phyloP scores from a whole-genome alignment of 306 rosid genomes.

The Mimosa pudica region DNA sequence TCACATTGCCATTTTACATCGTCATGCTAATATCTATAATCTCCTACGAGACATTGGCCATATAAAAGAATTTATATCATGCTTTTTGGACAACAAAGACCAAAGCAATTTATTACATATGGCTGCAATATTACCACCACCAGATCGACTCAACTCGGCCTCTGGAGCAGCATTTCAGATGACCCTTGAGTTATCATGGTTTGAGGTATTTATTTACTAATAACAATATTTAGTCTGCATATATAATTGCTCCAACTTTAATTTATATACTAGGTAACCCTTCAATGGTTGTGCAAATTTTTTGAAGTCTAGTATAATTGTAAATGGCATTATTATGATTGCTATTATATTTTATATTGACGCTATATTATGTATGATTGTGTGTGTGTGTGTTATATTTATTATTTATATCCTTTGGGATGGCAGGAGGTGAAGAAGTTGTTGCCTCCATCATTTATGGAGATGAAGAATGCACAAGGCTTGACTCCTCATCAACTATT shows the following conservation, averaged over 20 bases:
- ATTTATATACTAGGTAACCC: not conserved
- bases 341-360: too few species aligned
- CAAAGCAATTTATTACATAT: not conserved
- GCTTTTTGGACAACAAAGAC: slow-evolving; percentile 1
- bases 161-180: not conserved
- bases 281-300: not conserved
- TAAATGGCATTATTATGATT: too few species aligned
- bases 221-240: too few species aligned
- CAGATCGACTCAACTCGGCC: not conserved
- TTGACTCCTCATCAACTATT: not conserved
- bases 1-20: not conserved
- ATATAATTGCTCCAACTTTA: not conserved
- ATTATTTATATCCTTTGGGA: not conserved
- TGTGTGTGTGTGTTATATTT: too few species aligned
- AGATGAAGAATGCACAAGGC: slow-evolving; percentile 27
- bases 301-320: not conserved
- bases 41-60: slow-evolving; percentile 4
- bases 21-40: not conserved
- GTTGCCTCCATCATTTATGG: slow-evolving; percentile 29
- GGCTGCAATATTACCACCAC: not conserved
- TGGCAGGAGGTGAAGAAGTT: slow-evolving; percentile 53
- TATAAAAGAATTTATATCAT: slow-evolving; percentile 31
- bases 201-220: not conserved
- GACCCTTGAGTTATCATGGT: not conserved
- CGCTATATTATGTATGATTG: too few species aligned